phyloP scores from a whole-genome alignment of 1,139 yeast genomes.

The Suhomyces guaymorum region DNA sequence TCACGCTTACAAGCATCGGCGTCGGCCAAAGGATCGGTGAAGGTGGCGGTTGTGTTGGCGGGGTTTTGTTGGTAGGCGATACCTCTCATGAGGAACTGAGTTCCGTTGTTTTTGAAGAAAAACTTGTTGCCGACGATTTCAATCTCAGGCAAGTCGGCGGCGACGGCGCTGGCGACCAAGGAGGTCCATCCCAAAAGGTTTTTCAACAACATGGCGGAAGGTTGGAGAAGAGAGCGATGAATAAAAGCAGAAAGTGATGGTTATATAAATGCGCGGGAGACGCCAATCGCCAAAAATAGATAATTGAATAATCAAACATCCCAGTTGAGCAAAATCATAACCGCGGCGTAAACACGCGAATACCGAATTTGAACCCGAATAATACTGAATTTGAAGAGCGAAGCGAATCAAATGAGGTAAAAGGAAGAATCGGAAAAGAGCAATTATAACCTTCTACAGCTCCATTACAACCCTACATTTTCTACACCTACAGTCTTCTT shows the following conservation, averaged over 20 bases:
- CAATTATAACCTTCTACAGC: too few relatives aligned
- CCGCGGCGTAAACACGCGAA: slow-evolving; percentile 9
- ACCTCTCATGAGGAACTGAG: slow-evolving; percentile 80
- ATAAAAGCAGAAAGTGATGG: too few relatives aligned
- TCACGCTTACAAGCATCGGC: slow-evolving; percentile 66
- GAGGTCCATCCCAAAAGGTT: slow-evolving; percentile 39
- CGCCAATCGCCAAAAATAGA: slow-evolving; percentile 6
- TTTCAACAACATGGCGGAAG: slow-evolving; percentile 48
- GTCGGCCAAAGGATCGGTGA: slow-evolving; percentile 28
- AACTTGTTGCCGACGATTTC: slow-evolving; percentile 74
- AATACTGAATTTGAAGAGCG: too few relatives aligned
- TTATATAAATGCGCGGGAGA: slow-evolving; percentile 1
- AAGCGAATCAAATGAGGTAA: too few relatives aligned
- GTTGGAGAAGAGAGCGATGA: slow-evolving; percentile 2
- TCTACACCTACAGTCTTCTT: too few relatives aligned
- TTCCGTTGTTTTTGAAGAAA: slow-evolving; percentile 72
- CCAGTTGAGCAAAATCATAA: slow-evolving; percentile 9
- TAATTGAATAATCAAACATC: slow-evolving; percentile 6
- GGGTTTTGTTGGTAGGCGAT: slow-evolving; percentile 74
- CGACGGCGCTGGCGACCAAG: slow-evolving; percentile 36
- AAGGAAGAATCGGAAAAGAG: too few relatives aligned
- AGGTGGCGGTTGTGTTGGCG: slow-evolving; percentile 47
- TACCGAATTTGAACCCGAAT: too few relatives aligned
- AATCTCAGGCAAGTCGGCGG: slow-evolving; percentile 49
- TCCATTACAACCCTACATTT: too few relatives aligned